A percentile compares a stretch with the other conserved stretches of the same genome.
Conservation (phyloP, 75 land plant genomes). For the Adiantum capillusveneris region DNA sequence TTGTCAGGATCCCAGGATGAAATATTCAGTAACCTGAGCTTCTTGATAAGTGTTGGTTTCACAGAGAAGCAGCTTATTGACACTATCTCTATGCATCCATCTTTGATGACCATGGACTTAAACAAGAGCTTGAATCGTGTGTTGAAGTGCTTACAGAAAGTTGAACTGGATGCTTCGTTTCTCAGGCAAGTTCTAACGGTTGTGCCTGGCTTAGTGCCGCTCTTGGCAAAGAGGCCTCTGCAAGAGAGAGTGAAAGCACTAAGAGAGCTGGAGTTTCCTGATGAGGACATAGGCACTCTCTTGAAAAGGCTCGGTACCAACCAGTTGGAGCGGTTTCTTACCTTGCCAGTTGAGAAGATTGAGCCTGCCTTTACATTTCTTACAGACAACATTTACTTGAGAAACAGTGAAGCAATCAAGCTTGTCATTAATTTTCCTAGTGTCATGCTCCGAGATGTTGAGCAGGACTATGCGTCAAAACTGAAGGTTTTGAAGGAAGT, state of each 20-base stretch:
- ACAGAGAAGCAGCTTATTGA: background rate
- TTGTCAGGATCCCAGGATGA: background rate
- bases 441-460: background rate
- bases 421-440: background rate
- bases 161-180: background rate
- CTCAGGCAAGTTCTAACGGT: background rate
- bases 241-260: background rate
- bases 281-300: background rate
- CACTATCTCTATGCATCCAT: background rate
- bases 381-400: background rate
- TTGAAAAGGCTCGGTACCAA: background rate
- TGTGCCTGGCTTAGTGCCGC: background rate
- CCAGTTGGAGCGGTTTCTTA: background rate
- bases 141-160: background rate
- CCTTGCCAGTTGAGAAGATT: background rate
- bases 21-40: background rate
- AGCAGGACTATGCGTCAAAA: background rate
- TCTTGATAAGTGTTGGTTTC: background rate
- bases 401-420: background rate
- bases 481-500: background rate
- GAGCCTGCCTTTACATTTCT: background rate
- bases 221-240: background rate
- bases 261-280: background rate
- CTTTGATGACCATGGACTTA: slow-evolving; percentile 1
- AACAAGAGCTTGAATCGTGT: background rate